phyloP scores from a whole-genome alignment of 2,329 filamentous ascomycete genomes.

The Colletotrichum siamense region DNA sequence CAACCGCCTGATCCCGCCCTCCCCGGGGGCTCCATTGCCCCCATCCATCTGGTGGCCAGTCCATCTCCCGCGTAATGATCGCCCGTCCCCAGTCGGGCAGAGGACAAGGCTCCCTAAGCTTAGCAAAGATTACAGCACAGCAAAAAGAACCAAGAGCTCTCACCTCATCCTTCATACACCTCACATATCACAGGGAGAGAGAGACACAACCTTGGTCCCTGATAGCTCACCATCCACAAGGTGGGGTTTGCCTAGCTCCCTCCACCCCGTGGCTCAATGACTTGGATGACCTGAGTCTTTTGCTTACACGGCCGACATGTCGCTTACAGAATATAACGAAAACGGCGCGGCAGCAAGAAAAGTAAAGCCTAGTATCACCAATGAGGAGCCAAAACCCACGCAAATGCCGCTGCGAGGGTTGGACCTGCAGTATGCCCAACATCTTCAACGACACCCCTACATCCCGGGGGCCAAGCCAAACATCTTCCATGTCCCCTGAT shows the following conservation, averaged over 20 bases:
- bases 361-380: neutral
- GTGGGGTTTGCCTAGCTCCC: neutral
- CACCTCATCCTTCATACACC: neutral
- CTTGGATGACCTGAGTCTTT: neutral
- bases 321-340: neutral
- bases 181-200: neutral
- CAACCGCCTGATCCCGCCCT: conserved; percentile 3
- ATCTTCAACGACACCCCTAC: neutral
- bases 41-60: neutral
- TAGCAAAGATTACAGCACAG: neutral
- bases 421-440: neutral
- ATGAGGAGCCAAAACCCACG: neutral
- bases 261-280: neutral
- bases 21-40: neutral
- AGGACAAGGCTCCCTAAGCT: neutral
- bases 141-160: neutral
- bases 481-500: neutral
- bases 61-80: neutral
- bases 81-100: neutral
- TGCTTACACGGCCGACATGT: neutral
- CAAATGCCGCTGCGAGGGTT: neutral
- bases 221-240: neutral
- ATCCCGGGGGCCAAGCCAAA: neutral
- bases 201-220: neutral
- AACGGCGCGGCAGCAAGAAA: neutral